Conservation (phyloP, 2,329 filamentous ascomycete species). For the Polytolypa hystricis region DNA sequence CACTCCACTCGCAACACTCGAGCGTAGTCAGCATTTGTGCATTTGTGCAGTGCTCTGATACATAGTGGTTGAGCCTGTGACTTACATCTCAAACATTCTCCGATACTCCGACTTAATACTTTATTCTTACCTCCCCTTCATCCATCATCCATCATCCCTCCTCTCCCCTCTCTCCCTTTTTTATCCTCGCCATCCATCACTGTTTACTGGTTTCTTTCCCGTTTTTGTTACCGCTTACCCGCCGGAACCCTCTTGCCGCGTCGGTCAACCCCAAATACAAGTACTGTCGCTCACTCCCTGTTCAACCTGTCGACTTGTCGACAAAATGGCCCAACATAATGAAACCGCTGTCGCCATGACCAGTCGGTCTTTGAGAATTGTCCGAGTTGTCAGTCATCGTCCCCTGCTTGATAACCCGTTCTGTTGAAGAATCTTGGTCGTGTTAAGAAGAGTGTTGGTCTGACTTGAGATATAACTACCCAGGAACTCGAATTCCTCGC, state of each 20-base stretch:
- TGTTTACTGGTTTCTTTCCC: too few species aligned
- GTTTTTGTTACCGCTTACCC: background rate
- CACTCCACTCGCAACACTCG: too few species aligned
- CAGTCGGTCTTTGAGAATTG: slow-evolving; percentile 75
- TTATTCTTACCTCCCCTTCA: background rate
- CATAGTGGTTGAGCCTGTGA: too few species aligned
- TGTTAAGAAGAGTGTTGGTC: background rate
- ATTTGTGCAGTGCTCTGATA: too few species aligned
- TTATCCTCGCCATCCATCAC: slow-evolving; percentile 2
- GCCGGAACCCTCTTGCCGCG: background rate
- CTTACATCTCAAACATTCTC: too few species aligned
- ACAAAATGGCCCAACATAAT: slow-evolving; percentile 24
- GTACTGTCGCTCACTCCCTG: slow-evolving; percentile 4
- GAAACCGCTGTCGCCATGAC: slow-evolving; percentile 45
- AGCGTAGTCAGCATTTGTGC: too few species aligned
- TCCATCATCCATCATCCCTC: background rate
- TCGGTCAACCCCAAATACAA: background rate
- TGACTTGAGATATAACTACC: background rate
- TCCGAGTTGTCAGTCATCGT: slow-evolving; percentile 59
- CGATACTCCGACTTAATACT: too few species aligned
- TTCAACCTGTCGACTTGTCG: background rate
- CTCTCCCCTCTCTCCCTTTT: background rate
- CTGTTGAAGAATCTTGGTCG: slow-evolving; percentile 11
- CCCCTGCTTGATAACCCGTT: slow-evolving; percentile 8
- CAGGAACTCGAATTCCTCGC: slow-evolving; percentile 86